A percentile compares a stretch with the other conserved stretches of the same genome.
Evolutionary conservation across 352 stramenopile species (phyloP).

Genomic region (Globisporangium iwayamae): DNA sequence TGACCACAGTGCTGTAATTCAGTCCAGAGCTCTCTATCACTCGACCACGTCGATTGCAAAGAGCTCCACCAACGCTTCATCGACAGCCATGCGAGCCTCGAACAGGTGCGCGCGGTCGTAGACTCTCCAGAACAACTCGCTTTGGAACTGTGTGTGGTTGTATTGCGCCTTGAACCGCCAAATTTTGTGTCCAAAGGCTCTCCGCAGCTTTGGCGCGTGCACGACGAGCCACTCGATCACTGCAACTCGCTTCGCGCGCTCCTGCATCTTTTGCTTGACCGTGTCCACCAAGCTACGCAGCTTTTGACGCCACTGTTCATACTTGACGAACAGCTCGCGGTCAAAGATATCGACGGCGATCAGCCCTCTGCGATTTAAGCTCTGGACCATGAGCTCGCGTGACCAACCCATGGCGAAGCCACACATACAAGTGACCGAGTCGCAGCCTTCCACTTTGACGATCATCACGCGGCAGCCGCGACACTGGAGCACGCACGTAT

Average conservation of each 20-base stretch:
- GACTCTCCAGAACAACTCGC: slow-evolving; percentile 7
- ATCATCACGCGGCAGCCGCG: slow-evolving; percentile 40
- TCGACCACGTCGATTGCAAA: background rate
- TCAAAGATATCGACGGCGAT: background rate
- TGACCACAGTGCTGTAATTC: too few species aligned
- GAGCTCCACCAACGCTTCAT: background rate
- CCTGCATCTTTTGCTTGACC: background rate
- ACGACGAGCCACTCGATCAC: background rate
- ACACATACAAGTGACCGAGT: slow-evolving; percentile 36
- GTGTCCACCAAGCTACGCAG: background rate
- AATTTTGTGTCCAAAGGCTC: background rate
- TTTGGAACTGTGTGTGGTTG: background rate
- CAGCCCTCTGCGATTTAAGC: background rate
- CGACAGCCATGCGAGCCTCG: background rate
- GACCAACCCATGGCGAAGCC: slow-evolving; percentile 36
- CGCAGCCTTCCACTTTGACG: slow-evolving; percentile 47
- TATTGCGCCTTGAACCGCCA: background rate
- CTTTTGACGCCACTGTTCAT: background rate
- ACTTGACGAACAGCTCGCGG: background rate
- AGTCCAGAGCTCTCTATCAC: background rate
- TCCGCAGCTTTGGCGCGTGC: slow-evolving; percentile 1
- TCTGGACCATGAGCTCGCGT: background rate
- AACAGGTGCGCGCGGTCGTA: background rate
- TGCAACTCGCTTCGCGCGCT: background rate
- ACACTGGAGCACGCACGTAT: slow-evolving; percentile 33